Percentiles rank a stretch among this genome's conserved stretches.
These are phyloP conservation scores for Suillus hirtellus DNA, from an alignment of 768 basidiomycete genomes.

Conservation along the genomic window DNA sequence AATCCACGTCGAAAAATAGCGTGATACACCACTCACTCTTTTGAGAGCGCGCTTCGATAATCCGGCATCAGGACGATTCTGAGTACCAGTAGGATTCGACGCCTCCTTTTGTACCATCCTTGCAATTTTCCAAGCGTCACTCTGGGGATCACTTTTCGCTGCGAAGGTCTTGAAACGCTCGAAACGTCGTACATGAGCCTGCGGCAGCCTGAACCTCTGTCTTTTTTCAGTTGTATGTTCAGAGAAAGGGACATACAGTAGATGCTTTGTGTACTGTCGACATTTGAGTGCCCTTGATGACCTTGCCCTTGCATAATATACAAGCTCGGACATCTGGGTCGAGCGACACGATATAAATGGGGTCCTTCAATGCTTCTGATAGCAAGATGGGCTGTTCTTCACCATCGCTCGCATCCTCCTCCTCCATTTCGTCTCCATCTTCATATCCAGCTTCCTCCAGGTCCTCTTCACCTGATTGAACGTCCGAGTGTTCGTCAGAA, in stretches of 20 bases:
- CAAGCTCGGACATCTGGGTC: conserved; percentile 60
- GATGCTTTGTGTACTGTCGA: conserved; percentile 58
- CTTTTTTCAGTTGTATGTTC: neutral
- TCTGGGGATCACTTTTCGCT: conserved; percentile 37
- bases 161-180: conserved; percentile 50
- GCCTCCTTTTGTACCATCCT: conserved; percentile 15
- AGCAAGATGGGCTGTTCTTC: conserved; percentile 50
- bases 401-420: conserved; percentile 20
- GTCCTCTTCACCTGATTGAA: conserved; percentile 18
- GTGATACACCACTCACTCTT: conserved; percentile 45
- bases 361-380: conserved; percentile 58
- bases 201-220: conserved; percentile 13
- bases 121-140: conserved; percentile 50
- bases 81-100: neutral
- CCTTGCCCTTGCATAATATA: conserved; percentile 70
- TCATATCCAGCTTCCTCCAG: conserved; percentile 26
- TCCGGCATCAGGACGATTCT: conserved; percentile 16
- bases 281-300: conserved; percentile 62
- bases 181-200: conserved; percentile 68
- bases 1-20: neutral
- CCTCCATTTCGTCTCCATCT: conserved; percentile 28
- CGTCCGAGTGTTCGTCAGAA: conserved; percentile 30
- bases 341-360: conserved; percentile 59
- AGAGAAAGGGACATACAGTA: conserved; percentile 50
- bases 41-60: conserved; percentile 64